Evolutionary conservation across 768 basidiomycete species (phyloP), one percentile per base, ranked within the genome.

Genomic region (Boletus reticulatus): DNA sequence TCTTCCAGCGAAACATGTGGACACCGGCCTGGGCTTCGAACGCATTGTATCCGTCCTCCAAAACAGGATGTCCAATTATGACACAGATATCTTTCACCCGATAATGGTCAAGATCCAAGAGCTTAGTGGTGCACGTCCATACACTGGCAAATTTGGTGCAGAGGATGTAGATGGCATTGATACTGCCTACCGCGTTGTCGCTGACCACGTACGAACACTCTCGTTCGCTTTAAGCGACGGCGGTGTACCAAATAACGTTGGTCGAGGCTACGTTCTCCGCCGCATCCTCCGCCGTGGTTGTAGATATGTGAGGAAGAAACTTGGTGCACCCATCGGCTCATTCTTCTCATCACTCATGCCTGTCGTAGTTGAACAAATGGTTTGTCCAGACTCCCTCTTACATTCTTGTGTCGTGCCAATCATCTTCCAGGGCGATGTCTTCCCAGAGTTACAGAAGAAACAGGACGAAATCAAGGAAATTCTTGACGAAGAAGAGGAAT

Each of bases 1-100:
- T 1, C 81, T 99, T 14, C 97, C 97, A 24, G 84, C 87, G 32
- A 94, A 94, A 73, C 97, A 99, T 64, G 91, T 99, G 59, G 97
- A 99, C 69, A 99, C 97, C 7, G 97, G 97, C 48, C 94, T 99
- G 95, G 97, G 97, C 42, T 99, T 97, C 72, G 97, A 99, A 72
- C 92, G 97, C 50, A 79, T 99, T 29, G 97, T 99, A 27, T 97
- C 95, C 16, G 87, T 89, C 39, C 78, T 98, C 9, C 97, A 99
- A 70, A 85, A 93, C 73, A 89, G 84, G 67, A 78, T 83, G 22
- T 98, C 96, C 45, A 99, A 98, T 75, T 99, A 99, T 74, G 97
- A 99, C 71, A 98, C 97, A 48, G 97, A 99, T 66, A 81, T 97
- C 55, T 99, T 99, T 73, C 70, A 77, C 2, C 95, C 95, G 5